Percentiles rank a stretch among this genome's conserved stretches.
Evolutionary conservation across 2,329 filamentous ascomycete genomes (phyloP).

Genomic region (Colletotrichum scovillei): DNA sequence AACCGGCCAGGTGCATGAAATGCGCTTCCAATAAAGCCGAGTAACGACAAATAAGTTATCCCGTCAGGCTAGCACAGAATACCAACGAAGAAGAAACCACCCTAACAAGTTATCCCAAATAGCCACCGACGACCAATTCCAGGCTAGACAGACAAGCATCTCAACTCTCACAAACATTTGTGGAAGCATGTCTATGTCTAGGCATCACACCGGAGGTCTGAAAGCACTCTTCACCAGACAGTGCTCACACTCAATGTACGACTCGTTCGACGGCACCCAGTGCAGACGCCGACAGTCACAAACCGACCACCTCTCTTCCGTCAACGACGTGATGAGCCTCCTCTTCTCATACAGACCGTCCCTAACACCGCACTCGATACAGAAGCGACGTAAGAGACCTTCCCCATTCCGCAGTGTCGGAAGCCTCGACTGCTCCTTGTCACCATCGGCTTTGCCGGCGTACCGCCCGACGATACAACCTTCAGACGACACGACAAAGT

Average conservation of each 20-base stretch:
- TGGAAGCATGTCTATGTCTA: not conserved
- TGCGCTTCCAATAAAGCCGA: not conserved
- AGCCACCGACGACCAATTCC: not conserved
- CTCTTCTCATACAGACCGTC: constrained; percentile 50
- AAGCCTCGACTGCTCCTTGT: not conserved
- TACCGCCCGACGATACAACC: not conserved
- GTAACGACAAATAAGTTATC: not conserved
- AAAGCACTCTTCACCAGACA: not conserved
- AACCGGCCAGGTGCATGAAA: not conserved
- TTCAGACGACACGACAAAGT: not conserved
- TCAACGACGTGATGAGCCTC: constrained; percentile 51
- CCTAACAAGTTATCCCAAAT: not conserved
- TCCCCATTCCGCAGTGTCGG: constrained; percentile 35
- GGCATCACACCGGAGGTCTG: not conserved
- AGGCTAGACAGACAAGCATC: not conserved
- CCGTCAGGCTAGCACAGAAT: not conserved
- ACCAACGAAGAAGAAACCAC: not conserved
- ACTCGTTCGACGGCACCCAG: not conserved
- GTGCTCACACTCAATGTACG: not conserved
- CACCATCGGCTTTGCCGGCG: not conserved
- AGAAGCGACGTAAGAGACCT: constrained; percentile 50
- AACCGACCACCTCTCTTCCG: constrained; percentile 52
- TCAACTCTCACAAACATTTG: not conserved
- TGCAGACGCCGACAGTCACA: constrained; percentile 47
- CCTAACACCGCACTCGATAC: constrained; percentile 54